phyloP scores from a whole-genome alignment of 805 yeast genomes.

The Suhomyces vadensis region DNA sequence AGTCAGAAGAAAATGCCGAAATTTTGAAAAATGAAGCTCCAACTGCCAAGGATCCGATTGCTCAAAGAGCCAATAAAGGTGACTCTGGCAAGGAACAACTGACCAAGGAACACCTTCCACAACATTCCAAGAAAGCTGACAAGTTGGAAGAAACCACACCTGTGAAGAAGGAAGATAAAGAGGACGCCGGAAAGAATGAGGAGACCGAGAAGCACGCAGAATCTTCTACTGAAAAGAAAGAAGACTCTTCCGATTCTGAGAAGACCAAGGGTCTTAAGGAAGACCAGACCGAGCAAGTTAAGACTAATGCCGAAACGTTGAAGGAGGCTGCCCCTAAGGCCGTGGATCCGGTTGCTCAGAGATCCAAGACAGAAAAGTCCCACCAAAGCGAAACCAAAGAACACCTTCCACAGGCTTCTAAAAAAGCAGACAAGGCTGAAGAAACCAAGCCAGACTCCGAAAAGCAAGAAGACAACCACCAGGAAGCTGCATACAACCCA shows the following conservation, averaged over 20 bases:
- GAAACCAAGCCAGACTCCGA: not conserved
- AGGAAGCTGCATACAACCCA: slow-evolving; percentile 81
- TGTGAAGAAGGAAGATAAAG: not conserved
- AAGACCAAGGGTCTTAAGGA: not conserved
- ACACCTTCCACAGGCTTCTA: not conserved
- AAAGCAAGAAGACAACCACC: slow-evolving; percentile 26
- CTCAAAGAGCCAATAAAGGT: slow-evolving; percentile 9
- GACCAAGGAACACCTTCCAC: not conserved
- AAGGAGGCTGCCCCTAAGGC: not conserved
- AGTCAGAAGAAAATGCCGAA: not conserved
- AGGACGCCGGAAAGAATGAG: too few species aligned
- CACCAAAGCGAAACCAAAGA: not conserved
- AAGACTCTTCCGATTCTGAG: not conserved
- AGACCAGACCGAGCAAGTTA: not conserved
- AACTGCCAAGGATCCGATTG: not conserved
- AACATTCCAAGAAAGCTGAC: not conserved
- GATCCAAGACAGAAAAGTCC: not conserved
- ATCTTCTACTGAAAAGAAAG: not conserved
- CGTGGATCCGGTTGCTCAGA: not conserved
- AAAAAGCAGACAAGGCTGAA: not conserved
- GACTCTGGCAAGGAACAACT: slow-evolving; percentile 1
- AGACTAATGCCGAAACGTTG: not conserved
- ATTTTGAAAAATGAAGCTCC: not conserved
- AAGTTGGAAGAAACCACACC: slow-evolving; percentile 1
- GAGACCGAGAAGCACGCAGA: too few species aligned